These are phyloP conservation scores for Alternaria gansuensis DNA, from an alignment of 2,329 filamentous ascomycete genomes.

Conservation along the genomic window DNA sequence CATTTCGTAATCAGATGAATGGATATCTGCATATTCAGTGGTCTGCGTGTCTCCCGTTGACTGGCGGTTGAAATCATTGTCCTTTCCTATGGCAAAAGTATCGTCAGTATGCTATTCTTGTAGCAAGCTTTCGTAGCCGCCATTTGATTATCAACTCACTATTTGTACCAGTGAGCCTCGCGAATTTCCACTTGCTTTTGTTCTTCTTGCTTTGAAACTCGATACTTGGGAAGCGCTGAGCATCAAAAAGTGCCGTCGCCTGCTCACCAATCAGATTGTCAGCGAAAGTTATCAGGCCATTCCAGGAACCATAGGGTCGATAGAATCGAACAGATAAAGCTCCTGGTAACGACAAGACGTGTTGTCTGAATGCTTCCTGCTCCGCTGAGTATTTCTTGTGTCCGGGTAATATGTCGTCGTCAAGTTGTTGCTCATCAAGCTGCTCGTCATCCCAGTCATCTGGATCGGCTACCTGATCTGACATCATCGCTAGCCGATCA, in stretches of 20 bases:
- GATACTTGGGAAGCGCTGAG: slow-evolving; percentile 27
- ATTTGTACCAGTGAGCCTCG: neutral
- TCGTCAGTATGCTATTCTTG: neutral
- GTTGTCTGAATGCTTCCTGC: slow-evolving; percentile 28
- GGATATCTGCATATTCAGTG: neutral
- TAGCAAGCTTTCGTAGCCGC: neutral
- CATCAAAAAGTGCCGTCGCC: slow-evolving; percentile 32
- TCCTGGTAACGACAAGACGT: slow-evolving; percentile 33
- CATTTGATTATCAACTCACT: slow-evolving; percentile 4
- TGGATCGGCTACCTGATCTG: slow-evolving; percentile 4
- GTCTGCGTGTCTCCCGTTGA: neutral
- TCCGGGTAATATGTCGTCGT: slow-evolving; percentile 17
- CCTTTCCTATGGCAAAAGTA: neutral
- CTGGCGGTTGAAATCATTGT: neutral
- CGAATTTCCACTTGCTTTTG: slow-evolving; percentile 34
- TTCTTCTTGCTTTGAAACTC: slow-evolving; percentile 23
- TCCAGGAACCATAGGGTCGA: slow-evolving; percentile 35
- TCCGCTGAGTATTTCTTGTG: slow-evolving; percentile 27
- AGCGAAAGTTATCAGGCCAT: slow-evolving; percentile 32
- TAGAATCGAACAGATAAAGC: slow-evolving; percentile 34
- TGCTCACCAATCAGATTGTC: slow-evolving; percentile 21
- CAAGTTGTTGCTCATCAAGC: neutral
- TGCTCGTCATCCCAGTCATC: slow-evolving; percentile 9
- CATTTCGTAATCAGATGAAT: neutral
- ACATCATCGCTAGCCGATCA: slow-evolving; percentile 33